Evolutionary conservation across 148 eudicot species (phyloP).

Genomic region (Nepenthes mirabilis): DNA sequence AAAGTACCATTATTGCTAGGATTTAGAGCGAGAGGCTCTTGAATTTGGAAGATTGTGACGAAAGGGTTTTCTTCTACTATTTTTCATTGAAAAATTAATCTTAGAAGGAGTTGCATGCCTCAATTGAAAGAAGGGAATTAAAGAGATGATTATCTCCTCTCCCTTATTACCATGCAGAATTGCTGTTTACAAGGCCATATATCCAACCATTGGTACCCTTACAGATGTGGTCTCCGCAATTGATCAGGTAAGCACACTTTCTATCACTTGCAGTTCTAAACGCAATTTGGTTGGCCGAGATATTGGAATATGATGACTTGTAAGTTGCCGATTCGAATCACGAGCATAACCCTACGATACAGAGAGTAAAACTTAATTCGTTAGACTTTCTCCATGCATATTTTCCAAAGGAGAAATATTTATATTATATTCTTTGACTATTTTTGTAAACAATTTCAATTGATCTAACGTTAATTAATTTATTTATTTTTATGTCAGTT

Average conservation of each 20-base stretch:
- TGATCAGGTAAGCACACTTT: conserved; percentile 61
- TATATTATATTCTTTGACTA: no score
- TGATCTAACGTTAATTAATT: no score
- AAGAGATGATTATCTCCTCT: no score
- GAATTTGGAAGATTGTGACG: neutral
- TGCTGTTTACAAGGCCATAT: conserved; percentile 90
- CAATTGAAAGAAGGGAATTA: neutral
- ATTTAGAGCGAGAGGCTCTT: no score
- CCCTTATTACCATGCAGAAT: conserved; percentile 30
- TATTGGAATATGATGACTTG: no score
- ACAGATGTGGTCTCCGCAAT: conserved; percentile 85
- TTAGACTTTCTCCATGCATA: no score
- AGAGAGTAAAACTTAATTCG: neutral
- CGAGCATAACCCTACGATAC: neutral
- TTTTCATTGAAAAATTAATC: neutral
- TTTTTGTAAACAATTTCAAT: no score
- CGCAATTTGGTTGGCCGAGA: neutral
- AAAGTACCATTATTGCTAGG: no score
- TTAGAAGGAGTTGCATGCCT: no score
- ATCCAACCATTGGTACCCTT: conserved; percentile 70
- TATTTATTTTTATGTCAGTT: no score
- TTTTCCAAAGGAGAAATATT: no score
- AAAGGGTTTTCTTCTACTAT: neutral
- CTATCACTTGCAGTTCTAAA: neutral
- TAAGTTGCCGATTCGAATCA: no score